Conservation (phyloP, 169 alveolate species). For the Plasmodium ovale region DNA sequence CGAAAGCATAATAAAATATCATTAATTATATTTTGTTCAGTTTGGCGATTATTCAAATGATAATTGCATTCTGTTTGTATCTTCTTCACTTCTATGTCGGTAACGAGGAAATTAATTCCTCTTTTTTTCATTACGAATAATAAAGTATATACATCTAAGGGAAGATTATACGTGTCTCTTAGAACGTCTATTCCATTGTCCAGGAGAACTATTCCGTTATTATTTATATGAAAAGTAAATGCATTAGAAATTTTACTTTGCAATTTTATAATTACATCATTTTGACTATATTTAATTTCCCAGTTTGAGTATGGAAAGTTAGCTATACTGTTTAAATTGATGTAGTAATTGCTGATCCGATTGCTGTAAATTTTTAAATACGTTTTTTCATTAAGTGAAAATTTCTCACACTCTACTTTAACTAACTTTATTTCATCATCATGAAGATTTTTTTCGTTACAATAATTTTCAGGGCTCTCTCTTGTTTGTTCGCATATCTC, state of each 20-base stretch:
- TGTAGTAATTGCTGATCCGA: slow-evolving; percentile 40
- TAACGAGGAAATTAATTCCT: slow-evolving; percentile 55
- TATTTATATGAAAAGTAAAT: slow-evolving; percentile 55
- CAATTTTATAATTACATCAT: slow-evolving; percentile 33
- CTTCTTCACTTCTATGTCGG: slow-evolving; percentile 46
- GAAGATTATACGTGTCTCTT: slow-evolving; percentile 36
- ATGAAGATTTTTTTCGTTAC: neutral
- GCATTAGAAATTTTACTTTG: slow-evolving; percentile 18
- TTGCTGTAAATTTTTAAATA: slow-evolving; percentile 55
- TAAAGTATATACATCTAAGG: slow-evolving; percentile 37
- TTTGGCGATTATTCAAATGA: slow-evolving; percentile 11
- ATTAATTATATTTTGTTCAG: slow-evolving; percentile 58
- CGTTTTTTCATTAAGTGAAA: slow-evolving; percentile 28
- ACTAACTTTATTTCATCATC: slow-evolving; percentile 49
- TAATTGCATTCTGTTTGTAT: slow-evolving; percentile 7
- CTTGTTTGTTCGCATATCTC: slow-evolving; percentile 4
- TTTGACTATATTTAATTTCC: slow-evolving; percentile 46
- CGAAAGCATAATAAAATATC: slow-evolving; percentile 57
- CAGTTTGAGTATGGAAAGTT: slow-evolving; percentile 41
- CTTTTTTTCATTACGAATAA: slow-evolving; percentile 66
- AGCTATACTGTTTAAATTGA: slow-evolving; percentile 31
- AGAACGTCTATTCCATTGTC: slow-evolving; percentile 55
- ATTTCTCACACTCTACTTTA: slow-evolving; percentile 15
- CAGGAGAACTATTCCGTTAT: slow-evolving; percentile 37
- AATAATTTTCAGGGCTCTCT: neutral